Conservation (phyloP, 2,329 filamentous ascomycete genomes). For the Fusarium sp. region DNA sequence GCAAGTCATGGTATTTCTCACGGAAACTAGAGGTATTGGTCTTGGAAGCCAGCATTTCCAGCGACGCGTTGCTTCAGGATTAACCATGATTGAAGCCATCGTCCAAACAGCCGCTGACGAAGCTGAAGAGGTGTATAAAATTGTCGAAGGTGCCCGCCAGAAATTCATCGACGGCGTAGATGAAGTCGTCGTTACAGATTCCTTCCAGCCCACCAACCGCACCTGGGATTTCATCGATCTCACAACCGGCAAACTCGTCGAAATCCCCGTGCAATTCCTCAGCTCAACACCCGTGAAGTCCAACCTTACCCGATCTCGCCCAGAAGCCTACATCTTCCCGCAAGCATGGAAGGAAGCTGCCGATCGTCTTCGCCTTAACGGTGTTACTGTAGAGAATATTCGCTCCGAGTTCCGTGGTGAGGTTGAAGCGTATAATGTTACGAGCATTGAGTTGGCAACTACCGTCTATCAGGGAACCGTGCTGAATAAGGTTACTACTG, state of each 20-base stretch:
- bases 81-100: conserved; percentile 39
- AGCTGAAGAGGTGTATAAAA: conserved; percentile 24
- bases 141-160: conserved; percentile 33
- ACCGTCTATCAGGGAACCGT: conserved; percentile 38
- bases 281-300: conserved; percentile 38
- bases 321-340: conserved; percentile 43
- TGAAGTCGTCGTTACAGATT: conserved; percentile 42
- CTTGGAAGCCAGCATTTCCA: conserved; percentile 47
- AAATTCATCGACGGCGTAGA: conserved; percentile 38
- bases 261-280: conserved; percentile 38
- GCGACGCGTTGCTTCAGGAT: conserved; percentile 42
- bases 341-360: conserved; percentile 38
- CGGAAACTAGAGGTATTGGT: conserved; percentile 43
- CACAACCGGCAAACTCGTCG: conserved; percentile 35
- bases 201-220: conserved; percentile 27
- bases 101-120: conserved; percentile 41
- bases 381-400: conserved; percentile 36
- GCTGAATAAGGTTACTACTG: conserved; percentile 36
- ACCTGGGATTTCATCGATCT: conserved; percentile 43
- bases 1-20: conserved; percentile 41
- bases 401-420: conserved; percentile 33
- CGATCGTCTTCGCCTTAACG: conserved; percentile 36
- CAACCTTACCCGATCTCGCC: conserved; percentile 40
- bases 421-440: conserved; percentile 38
- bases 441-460: conserved; percentile 14